phyloP scores from a whole-genome alignment of 768 basidiomycete species.

The Steccherinum ochraceum region DNA sequence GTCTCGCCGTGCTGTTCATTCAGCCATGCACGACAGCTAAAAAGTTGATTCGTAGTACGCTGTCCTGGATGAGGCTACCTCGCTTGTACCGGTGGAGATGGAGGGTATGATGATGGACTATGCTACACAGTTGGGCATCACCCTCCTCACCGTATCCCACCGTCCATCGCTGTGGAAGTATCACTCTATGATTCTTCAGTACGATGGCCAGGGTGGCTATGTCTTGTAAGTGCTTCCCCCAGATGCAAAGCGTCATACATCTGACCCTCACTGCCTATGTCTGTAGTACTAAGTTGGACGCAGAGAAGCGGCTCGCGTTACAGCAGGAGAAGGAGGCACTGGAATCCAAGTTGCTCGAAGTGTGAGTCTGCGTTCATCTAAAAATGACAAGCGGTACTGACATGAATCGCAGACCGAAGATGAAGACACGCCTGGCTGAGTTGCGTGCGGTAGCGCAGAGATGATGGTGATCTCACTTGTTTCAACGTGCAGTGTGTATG shows the following conservation, averaged over 20 bases:
- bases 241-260: not conserved
- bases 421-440: conserved; percentile 69
- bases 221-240: conserved; percentile 63
- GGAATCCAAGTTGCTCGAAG: conserved; percentile 80
- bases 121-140: conserved; percentile 82
- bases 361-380: conserved; percentile 45
- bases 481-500: no score
- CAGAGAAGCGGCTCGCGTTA: conserved; percentile 81
- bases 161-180: conserved; percentile 92
- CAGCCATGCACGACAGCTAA: conserved; percentile 1
- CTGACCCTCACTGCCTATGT: no score
- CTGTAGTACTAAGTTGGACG: conserved; percentile 77
- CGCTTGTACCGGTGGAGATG: conserved; percentile 86
- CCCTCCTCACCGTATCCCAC: conserved; percentile 91
- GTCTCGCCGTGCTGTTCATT: conserved; percentile 13
- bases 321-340: conserved; percentile 93
- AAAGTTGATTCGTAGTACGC: conserved; percentile 68
- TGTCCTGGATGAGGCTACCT: conserved; percentile 94
- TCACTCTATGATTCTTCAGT: conserved; percentile 83
- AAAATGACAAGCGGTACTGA: not conserved
- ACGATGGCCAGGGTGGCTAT: conserved; percentile 93
- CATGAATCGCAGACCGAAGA: conserved; percentile 58
- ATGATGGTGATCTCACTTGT: no score
- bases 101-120: conserved; percentile 95
- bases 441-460: conserved; percentile 33